These are phyloP conservation scores for Soucietia sequanensis DNA, from an alignment of 805 yeast genomes.

Conservation along the genomic window DNA sequence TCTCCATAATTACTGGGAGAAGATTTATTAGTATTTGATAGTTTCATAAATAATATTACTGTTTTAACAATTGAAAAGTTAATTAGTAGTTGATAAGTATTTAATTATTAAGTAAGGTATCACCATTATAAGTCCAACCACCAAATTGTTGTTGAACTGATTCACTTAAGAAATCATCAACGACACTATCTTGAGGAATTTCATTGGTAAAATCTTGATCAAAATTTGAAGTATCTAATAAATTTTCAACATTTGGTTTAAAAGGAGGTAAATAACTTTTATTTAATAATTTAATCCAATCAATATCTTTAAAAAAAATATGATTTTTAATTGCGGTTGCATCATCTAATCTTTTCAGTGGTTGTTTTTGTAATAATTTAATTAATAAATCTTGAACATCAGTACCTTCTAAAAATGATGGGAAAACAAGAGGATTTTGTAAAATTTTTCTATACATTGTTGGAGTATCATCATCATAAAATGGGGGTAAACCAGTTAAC, in stretches of 20 bases:
- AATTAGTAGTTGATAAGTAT: too few relatives aligned
- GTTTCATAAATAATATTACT: too few relatives aligned
- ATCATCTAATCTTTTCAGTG: slow-evolving; percentile 74
- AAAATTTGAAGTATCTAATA: slow-evolving; percentile 89
- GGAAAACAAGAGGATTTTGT: slow-evolving; percentile 86
- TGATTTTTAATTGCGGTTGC: slow-evolving; percentile 83
- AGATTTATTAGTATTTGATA: not conserved
- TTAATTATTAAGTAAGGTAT: slow-evolving; percentile 23
- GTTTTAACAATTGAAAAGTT: too few relatives aligned
- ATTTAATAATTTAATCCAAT: slow-evolving; percentile 78
- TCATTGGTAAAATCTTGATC: slow-evolving; percentile 91
- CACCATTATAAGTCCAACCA: slow-evolving; percentile 96
- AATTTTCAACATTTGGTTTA: slow-evolving; percentile 84
- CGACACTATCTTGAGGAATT: slow-evolving; percentile 92
- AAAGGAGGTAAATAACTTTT: slow-evolving; percentile 95
- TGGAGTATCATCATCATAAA: slow-evolving; percentile 90
- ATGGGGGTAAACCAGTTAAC: slow-evolving; percentile 97
- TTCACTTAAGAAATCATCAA: slow-evolving; percentile 86
- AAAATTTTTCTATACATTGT: slow-evolving; percentile 92
- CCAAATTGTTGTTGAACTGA: slow-evolving; percentile 98
- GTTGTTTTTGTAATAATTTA: slow-evolving; percentile 81
- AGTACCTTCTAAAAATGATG: slow-evolving; percentile 73
- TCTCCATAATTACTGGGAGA: too few relatives aligned
- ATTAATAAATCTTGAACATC: slow-evolving; percentile 81
- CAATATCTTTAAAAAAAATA: slow-evolving; percentile 82